Base-by-base conservation (phyloP, 129 eudicot genomes). In the Scalesia atractyloides region DNA sequence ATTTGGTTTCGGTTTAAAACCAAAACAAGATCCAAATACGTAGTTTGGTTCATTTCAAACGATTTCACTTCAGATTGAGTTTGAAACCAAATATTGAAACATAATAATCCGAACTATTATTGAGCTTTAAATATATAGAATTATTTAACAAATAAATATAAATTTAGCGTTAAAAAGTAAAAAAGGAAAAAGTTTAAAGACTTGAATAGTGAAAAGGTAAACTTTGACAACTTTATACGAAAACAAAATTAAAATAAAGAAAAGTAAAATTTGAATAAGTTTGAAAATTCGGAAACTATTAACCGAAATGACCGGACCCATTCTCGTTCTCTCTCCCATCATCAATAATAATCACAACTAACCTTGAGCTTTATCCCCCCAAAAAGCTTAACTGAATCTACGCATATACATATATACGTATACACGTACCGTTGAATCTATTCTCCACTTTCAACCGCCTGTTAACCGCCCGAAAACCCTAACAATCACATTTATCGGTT, bases 261-360 rank as follows among this genome's bases (percentile, higher is more conserved):
- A 20, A 16, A 11, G n/a, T 49, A 30, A 64, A 59, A 11, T 34
- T 15, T 54, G 30, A 61, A 61, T 68, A 20, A 69, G 44, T 43
- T 60, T 64, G 82, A 72, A 73, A 79, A 22, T 0, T 15, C 9
- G 54, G 3, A 30, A 30, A 30, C 34, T 30, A 85, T 61, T 60
- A 82, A 82, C 83, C 79, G 85, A 76, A 79, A 30, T 30, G 34
- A 30, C 34, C 34, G 34, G 34, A 30, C 34, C 34, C 34, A 30
- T 30, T 30, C 63, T 73, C 54, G 73, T 80, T 69, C 80, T 72
- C 73, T 79, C 82, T 72, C 85, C 61, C 79, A 47, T 41, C 68
- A 74, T 80, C 82, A 69, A 82, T 81, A 86, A 84, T 77, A 85
- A 88, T 88, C 86, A 60, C 47, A 78, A 73, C 85, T 65, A 70